Evolutionary conservation across 768 basidiomycete species (phyloP), one percentile per base, ranked within the genome.

Genomic region (Rhodosporidiobolus odoratus): DNA sequence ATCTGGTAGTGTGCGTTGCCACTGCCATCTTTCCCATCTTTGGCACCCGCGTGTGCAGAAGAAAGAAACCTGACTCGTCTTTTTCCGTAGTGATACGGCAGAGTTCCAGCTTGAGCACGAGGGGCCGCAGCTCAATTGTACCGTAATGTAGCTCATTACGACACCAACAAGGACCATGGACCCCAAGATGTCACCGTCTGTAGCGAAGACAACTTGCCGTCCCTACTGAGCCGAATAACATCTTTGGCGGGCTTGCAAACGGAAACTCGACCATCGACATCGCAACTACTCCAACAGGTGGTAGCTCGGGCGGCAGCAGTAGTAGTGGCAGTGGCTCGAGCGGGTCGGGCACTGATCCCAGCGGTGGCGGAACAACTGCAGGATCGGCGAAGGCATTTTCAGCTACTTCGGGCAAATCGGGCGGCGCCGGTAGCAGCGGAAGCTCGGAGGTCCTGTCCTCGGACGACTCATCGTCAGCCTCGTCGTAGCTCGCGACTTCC

Each of bases 1-100:
- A 72, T 40, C n/a, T 72, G 21, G 66, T 68, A 1, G 40, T 71
- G 69, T 71, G 45, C 40, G 69, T 65, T 40, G 3, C 13, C 16
- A 15, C 48, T 50, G 48, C n/a, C 43, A 45, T 25, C 38, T 23
- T 48, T 21, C 41, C 4, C 35, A 17, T 50, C 23, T 21, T 13
- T 8, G 32, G 4, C 32, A 37, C 35, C 25, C 50, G n/a, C n/a
- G n/a, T 54, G 13, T 34, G 30, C n/a, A 23, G 25, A 10, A 12
- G 17, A 9, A 10, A 8, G 35, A 38, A 30, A 53, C 6, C 56
- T 37, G 56, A 38, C 35, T 17, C 12, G 6, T 23, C 21, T 27
- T 8, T 15, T 34, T 15, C 10, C n/a, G n/a, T n/a, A n/a, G n/a
- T n/a, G n/a, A n/a, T n/a, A n/a, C n/a, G n/a, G n/a, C n/a, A n/a